These are phyloP conservation scores for Cyclotella sp. DNA, from an alignment of 108 stramenopile genomes.

Conservation along the genomic window DNA sequence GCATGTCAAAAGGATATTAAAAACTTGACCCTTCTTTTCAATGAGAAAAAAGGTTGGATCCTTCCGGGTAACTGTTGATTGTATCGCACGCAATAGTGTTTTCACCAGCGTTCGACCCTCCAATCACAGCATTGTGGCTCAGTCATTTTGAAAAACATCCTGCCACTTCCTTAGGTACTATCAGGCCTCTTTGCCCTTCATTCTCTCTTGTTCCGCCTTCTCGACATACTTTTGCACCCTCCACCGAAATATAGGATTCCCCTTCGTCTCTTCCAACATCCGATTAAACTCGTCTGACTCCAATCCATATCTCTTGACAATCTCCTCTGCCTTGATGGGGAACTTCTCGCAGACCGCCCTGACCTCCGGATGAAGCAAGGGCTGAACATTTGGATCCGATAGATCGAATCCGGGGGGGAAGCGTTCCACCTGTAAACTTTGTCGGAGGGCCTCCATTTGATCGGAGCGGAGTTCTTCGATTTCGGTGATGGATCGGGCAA, in stretches of 20 bases:
- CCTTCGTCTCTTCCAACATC: constrained; percentile 70
- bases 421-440: constrained; percentile 53
- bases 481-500: constrained; percentile 63
- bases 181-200: constrained; percentile 1
- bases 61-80: no score
- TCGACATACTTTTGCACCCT: constrained; percentile 67
- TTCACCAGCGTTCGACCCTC: no score
- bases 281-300: constrained; percentile 74
- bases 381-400: constrained; percentile 64
- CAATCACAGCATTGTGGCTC: no score
- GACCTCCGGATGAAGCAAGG: constrained; percentile 65
- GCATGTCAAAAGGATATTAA: no score
- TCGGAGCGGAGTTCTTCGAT: constrained; percentile 72
- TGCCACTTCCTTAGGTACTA: no score
- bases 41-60: no score
- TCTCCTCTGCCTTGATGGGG: constrained; percentile 70
- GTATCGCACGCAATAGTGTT: no score
- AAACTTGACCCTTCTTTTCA: no score
- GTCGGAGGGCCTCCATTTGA: constrained; percentile 56
- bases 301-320: constrained; percentile 73
- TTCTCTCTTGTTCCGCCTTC: constrained; percentile 49
- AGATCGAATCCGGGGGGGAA: constrained; percentile 64
- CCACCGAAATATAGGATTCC: constrained; percentile 73
- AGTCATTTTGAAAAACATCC: no score
- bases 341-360: constrained; percentile 63